phyloP scores from a whole-genome alignment of 768 basidiomycete species.

The Hericium rajendrae region DNA sequence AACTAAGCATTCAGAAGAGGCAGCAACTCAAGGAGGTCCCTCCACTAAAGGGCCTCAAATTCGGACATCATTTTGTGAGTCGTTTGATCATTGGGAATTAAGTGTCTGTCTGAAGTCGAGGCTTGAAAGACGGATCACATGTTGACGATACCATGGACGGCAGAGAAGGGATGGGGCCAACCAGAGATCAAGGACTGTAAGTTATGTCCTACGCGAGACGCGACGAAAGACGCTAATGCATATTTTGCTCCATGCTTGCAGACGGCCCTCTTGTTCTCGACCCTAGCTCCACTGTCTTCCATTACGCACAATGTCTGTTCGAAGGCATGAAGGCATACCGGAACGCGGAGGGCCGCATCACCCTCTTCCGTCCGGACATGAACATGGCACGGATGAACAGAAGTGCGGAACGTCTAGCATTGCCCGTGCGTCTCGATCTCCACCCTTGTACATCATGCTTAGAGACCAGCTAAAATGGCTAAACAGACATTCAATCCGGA shows the following conservation, averaged over 20 bases:
- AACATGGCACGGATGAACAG: constrained; percentile 45
- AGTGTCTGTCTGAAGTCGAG: not conserved
- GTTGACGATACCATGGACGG: constrained; percentile 31
- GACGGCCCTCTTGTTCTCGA: constrained; percentile 39
- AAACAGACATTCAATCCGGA: constrained; percentile 31
- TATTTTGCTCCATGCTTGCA: constrained; percentile 7
- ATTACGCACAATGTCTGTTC: constrained; percentile 42
- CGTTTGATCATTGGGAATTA: not conserved
- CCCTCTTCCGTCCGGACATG: constrained; percentile 42
- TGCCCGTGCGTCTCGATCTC: constrained; percentile 16
- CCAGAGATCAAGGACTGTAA: constrained; percentile 36
- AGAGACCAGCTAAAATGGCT: not conserved
- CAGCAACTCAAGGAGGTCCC: constrained; percentile 8
- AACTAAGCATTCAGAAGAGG: constrained; percentile 4
- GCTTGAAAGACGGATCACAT: constrained; percentile 26
- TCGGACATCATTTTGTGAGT: constrained; percentile 12
- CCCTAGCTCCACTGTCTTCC: constrained; percentile 41
- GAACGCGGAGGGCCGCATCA: constrained; percentile 31
- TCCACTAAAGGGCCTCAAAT: constrained; percentile 5
- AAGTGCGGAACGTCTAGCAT: constrained; percentile 31
- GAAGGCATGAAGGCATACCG: constrained; percentile 46
- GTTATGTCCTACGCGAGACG: constrained; percentile 7
- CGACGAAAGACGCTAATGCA: not conserved
- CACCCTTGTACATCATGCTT: not conserved
- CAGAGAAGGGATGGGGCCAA: constrained; percentile 31